Evolutionary conservation across 306 rosid genomes (phyloP), one percentile per base, ranked within the genome.

Genomic region (Malus domestica): DNA sequence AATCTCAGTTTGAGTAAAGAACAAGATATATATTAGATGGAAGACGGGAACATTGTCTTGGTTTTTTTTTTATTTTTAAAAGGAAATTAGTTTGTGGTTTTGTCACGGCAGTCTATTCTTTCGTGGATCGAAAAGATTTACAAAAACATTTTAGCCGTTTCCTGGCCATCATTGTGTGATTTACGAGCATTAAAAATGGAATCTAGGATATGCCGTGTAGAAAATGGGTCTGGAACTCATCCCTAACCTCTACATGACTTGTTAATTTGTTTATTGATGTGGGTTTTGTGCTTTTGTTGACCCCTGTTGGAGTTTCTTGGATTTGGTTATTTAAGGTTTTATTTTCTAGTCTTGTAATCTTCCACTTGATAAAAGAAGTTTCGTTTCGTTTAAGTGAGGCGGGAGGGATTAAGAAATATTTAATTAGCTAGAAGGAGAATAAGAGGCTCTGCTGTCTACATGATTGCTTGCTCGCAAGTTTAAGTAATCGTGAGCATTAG

Each of bases 1-100:
- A 70, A 69, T 80, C 76, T 88, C 79, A 63, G 64, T 80, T 84
- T 70, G 87, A 80, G 81, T 81, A 83, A 85, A 79, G 63, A 76
- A 82, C 46, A 49, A 79, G 71, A 63, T 84, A 29, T 75, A 71
- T 84, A 23, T 78, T 71, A 77, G 83, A 87, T 79, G 79, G 66
- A 79, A 80, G 66, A 79, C 77, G 80, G 70, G 74, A 80, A 75
- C 80, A 29, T 60, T 14, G 72, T 29, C 78, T 71, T 52, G 77
- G 59, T 73, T 71, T 77, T 35, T 77, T 35, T 5, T 0, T 35
- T 35, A 4, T 7, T 5, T 1, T 35, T 35, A 7, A 35, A 35
- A 35, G 1, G 42, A 6, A 2, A 35, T 1, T 1, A 7, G 0
- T 35, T 35, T 0, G 42, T 0, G 2, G 1, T 6, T 35, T 35